Conservation (phyloP, 768 basidiomycete genomes). For the Termitomyces sp. region DNA sequence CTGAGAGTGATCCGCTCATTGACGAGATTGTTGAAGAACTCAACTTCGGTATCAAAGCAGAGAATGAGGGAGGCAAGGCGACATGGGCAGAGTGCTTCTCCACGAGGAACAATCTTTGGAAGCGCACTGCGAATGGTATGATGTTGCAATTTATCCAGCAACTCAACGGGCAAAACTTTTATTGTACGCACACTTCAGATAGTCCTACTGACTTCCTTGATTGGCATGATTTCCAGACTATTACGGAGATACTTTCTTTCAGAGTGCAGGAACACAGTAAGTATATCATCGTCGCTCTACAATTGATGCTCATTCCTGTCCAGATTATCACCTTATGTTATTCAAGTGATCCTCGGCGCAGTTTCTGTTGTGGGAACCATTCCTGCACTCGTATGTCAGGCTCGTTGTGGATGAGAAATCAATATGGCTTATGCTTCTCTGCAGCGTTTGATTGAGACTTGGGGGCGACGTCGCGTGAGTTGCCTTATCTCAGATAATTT, state of each 20-base stretch:
- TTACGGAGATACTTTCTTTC: slow-evolving; percentile 78
- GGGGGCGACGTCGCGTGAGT: slow-evolving; percentile 64
- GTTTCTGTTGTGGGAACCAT: slow-evolving; percentile 70
- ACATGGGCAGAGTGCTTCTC: slow-evolving; percentile 80
- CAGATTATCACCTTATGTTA: slow-evolving; percentile 65
- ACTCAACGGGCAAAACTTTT: slow-evolving; percentile 77
- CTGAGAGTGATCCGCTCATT: slow-evolving; percentile 52
- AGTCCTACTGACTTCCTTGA: background rate
- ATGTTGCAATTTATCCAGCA: slow-evolving; percentile 81
- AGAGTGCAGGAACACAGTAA: slow-evolving; percentile 61
- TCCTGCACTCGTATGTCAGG: slow-evolving; percentile 49
- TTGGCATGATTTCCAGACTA: slow-evolving; percentile 42
- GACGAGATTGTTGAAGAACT: slow-evolving; percentile 59
- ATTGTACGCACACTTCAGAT: slow-evolving; percentile 38
- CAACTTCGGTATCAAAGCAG: slow-evolving; percentile 55
- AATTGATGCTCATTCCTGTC: background rate
- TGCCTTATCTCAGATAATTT: background rate
- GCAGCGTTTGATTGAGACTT: slow-evolving; percentile 58
- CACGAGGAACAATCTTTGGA: slow-evolving; percentile 59
- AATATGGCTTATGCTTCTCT: background rate
- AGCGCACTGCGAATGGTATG: slow-evolving; percentile 74
- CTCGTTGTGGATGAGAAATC: background rate
- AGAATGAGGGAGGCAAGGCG: slow-evolving; percentile 78
- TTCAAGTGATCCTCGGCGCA: slow-evolving; percentile 69
- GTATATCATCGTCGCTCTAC: slow-evolving; percentile 9